Evolutionary conservation across 1,139 yeast species (phyloP).

Genomic region (Schwanniomyces etchellsii): DNA sequence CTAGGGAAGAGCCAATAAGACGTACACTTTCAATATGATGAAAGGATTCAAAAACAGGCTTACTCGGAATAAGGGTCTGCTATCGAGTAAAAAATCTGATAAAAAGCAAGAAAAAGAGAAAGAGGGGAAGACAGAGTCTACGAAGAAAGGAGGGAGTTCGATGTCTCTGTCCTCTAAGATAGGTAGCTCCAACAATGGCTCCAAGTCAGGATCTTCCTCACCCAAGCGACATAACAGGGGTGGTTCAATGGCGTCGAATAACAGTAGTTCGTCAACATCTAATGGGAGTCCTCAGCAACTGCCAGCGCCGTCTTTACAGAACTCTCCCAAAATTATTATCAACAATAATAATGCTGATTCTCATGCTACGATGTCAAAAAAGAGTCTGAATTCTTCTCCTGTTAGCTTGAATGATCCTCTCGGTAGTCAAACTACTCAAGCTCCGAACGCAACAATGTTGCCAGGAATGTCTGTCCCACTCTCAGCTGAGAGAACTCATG

Average conservation of each 20-base stretch:
- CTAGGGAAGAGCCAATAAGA: no score
- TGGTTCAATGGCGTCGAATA: constrained; percentile 22
- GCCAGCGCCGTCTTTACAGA: constrained; percentile 7
- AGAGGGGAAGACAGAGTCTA: constrained; percentile 11
- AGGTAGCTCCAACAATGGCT: constrained; percentile 1
- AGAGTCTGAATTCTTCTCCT: constrained; percentile 3
- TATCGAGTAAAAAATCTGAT: constrained; percentile 32
- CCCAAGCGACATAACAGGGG: constrained; percentile 31
- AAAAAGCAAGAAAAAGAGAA: constrained; percentile 27
- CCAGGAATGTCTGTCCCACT: constrained; percentile 12
- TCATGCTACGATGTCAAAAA: background rate
- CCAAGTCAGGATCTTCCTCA: constrained; percentile 26
- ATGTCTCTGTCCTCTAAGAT: constrained; percentile 14
- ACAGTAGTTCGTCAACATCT: constrained; percentile 5
- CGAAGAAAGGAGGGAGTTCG: constrained; percentile 6
- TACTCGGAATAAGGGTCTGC: constrained; percentile 38
- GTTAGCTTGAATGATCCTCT: constrained; percentile 14
- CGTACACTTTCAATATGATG: constrained; percentile 34
- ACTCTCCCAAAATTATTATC: constrained; percentile 27
- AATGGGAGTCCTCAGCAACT: constrained; percentile 10
- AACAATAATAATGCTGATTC: constrained; percentile 10
- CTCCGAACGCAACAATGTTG: constrained; percentile 31
- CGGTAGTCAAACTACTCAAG: constrained; percentile 17
- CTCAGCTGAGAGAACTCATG: constrained; percentile 9
- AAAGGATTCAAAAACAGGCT: constrained; percentile 48